Evolutionary conservation across 2,329 filamentous ascomycete genomes (phyloP).

Genomic region (Penicillium sp.): DNA sequence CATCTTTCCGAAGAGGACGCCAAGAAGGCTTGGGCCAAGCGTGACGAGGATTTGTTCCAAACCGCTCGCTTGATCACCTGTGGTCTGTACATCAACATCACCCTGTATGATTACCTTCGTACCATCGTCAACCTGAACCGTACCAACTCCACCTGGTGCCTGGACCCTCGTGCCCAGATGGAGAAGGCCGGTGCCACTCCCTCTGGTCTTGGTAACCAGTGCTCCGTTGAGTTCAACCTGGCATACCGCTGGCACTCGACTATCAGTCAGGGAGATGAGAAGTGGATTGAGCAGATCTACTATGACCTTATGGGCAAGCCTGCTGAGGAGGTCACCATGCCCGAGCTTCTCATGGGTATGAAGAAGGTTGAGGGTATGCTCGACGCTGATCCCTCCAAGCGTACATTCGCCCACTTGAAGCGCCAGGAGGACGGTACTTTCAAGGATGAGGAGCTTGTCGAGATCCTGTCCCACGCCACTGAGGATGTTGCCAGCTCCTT

Average conservation of each 20-base stretch:
- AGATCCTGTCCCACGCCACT: conserved; percentile 69
- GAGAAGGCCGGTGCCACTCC: conserved; percentile 65
- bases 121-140: conserved; percentile 76
- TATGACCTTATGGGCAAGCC: conserved; percentile 65
- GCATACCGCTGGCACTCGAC: conserved; percentile 87
- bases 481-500: conserved; percentile 71
- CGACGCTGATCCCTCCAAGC: conserved; percentile 68
- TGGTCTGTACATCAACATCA: conserved; percentile 79
- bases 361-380: conserved; percentile 65
- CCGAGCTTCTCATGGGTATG: conserved; percentile 66
- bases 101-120: conserved; percentile 75
- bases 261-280: conserved; percentile 74
- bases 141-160: conserved; percentile 76
- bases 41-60: conserved; percentile 79
- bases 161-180: conserved; percentile 75
- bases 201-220: conserved; percentile 77
- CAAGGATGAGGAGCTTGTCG: conserved; percentile 74
- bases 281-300: conserved; percentile 77
- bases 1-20: conserved; percentile 56
- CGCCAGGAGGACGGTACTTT: conserved; percentile 71
- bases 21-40: conserved; percentile 63
- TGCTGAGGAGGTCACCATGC: conserved; percentile 58
- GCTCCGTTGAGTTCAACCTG: conserved; percentile 87
- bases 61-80: conserved; percentile 74
- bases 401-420: conserved; percentile 69